Evolutionary conservation across 495 filamentous ascomycete genomes (phyloP), one percentile per base, ranked within the genome.

Genomic region (Penicillium cosmopolitanum): DNA sequence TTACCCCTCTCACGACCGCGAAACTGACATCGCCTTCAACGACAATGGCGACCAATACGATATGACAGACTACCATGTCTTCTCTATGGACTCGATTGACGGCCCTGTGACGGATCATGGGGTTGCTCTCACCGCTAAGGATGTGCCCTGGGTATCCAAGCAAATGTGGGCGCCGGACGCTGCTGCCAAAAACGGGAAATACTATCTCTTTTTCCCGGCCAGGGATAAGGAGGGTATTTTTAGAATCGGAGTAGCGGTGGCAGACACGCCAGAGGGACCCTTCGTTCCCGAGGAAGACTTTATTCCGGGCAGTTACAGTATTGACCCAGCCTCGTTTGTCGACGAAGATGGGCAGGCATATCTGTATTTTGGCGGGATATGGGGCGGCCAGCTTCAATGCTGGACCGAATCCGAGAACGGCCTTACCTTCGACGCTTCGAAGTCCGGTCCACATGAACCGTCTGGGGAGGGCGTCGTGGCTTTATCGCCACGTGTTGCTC

Each of bases 1-100:
- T 50, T 84, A 78, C 66, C 77, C 81, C 28, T 80, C 79, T 0
- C 69, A 80, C 36, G 81, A 80, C 48, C 69, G 69, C 23, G 63
- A 73, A 50, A 80, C 78, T 18, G 69, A 70, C 34, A 72, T 80
- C 51, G 62, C 73, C 50, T 88, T 87, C 64, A 90, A 90, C 79
- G 88, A 92, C 79, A 89, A 89, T 79, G 89, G 89, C 72, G 88
- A 90, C 76, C 89, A 92, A 72, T 92, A 90, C 71, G 89, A 87
- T 77, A 92, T 92, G 89, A 74, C 69, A 12, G 78, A 80, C 61
- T 76, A 82, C 62, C 78, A 84, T 59, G 81, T 82, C 56, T 79
- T 81, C 66, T 82, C 79, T 1, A 75, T 80, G 60, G 62, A 72
- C 35, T 68, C 68, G 16, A 53, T 75, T 42, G 60, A 71, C 50